Evolutionary conservation across 1,284 basidiomycete species (phyloP).

Genomic region (Lignosus rhinocerotis): DNA sequence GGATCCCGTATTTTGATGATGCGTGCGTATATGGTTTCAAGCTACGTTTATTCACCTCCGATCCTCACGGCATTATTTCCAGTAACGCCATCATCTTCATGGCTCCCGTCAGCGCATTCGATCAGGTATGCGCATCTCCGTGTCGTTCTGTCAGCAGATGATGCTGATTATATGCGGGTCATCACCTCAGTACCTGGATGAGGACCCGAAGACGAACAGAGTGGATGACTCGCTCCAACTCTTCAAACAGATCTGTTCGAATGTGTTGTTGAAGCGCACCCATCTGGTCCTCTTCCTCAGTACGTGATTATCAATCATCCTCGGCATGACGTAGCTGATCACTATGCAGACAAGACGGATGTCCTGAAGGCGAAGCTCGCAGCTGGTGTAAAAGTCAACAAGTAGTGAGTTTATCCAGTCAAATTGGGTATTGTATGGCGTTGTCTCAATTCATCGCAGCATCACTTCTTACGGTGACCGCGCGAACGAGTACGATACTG

Average conservation of each 20-base stretch:
- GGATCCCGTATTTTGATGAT: constrained; percentile 83
- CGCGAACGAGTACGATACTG: constrained; percentile 75
- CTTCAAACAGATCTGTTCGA: constrained; percentile 82
- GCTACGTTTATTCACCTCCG: neutral
- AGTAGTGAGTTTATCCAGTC: constrained; percentile 58
- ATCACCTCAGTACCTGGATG: constrained; percentile 67
- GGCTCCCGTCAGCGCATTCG: constrained; percentile 84
- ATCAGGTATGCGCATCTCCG: constrained; percentile 54
- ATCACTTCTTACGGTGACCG: constrained; percentile 82
- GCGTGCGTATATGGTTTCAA: constrained; percentile 38
- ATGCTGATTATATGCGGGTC: constrained; percentile 4
- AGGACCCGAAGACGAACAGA: constrained; percentile 78
- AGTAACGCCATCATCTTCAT: constrained; percentile 82
- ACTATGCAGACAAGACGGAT: constrained; percentile 69
- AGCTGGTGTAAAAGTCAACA: constrained; percentile 64
- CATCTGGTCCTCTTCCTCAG: constrained; percentile 81
- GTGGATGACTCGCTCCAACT: constrained; percentile 84
- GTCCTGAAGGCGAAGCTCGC: constrained; percentile 69
- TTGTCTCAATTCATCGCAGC: constrained; percentile 37
- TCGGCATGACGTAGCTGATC: neutral
- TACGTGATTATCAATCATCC: constrained; percentile 36
- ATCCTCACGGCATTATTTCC: neutral
- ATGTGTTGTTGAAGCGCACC: constrained; percentile 71
- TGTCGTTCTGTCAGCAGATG: neutral
- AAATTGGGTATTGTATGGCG: neutral